Conservation (phyloP, 163 green algal genomes). For the Volvox carteri region DNA sequence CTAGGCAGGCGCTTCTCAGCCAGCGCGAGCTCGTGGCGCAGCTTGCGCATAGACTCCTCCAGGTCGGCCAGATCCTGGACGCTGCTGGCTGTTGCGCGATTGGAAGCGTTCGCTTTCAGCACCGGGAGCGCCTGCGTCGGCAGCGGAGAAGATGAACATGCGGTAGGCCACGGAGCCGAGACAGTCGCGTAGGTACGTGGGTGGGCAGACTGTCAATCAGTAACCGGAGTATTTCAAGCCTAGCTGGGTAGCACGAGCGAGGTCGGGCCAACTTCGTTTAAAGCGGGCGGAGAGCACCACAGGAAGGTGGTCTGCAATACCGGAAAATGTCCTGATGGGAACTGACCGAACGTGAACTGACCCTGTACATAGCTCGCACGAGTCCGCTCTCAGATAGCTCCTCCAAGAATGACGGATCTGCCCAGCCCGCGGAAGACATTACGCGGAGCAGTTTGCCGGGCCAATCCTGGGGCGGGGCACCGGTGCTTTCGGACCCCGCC, state of each 20-base stretch:
- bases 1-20: conserved; percentile 43
- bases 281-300: too few relatives aligned
- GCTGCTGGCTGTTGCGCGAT: neutral
- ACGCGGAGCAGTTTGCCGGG: neutral
- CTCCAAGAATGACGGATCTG: conserved; percentile 19
- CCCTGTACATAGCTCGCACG: conserved; percentile 2
- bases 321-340: too few relatives aligned
- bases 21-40: conserved; percentile 46
- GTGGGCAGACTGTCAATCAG: too few relatives aligned
- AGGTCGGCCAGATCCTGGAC: conserved; percentile 44
- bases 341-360: too few relatives aligned
- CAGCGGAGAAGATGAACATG: too few relatives aligned
- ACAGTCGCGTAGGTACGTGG: too few relatives aligned
- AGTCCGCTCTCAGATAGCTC: conserved; percentile 19
- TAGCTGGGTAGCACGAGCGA: too few relatives aligned
- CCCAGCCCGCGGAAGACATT: conserved; percentile 5
- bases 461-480: neutral
- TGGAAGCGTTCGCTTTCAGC: conserved; percentile 22
- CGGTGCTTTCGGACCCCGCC: neutral
- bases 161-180: too few relatives aligned
- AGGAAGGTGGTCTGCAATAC: too few relatives aligned
- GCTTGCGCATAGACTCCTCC: conserved; percentile 46
- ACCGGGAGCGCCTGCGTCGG: conserved; percentile 4
- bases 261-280: too few relatives aligned
- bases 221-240: too few relatives aligned